Conservation (phyloP, 2,329 filamentous ascomycete species). For the Fusarium protoensiforme region DNA sequence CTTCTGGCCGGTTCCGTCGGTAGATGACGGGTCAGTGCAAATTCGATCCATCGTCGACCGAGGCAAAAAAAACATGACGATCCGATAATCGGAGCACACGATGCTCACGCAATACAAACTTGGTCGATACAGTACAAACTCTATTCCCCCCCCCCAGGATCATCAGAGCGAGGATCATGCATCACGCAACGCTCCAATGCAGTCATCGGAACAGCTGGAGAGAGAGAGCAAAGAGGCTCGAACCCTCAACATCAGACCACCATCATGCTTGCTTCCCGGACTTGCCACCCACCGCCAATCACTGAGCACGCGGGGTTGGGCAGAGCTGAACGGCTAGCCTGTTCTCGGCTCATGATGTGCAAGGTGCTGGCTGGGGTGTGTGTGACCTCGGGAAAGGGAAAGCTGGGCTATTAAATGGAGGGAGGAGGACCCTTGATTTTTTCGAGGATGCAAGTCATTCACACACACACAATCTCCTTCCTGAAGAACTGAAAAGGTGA, state of each 20-base stretch:
- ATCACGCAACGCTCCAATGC: conserved; percentile 1
- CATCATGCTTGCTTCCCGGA: not conserved
- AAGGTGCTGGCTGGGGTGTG: no score
- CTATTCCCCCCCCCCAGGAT: not conserved
- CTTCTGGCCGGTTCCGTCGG: not conserved
- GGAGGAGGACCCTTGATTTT: not conserved
- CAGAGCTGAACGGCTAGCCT: conserved; percentile 12
- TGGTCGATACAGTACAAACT: not conserved
- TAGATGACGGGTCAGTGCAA: not conserved
- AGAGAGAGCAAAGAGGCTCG: not conserved
- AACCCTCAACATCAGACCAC: not conserved
- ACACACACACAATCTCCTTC: not conserved
- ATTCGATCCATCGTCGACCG: not conserved
- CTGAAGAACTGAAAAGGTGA: conserved; percentile 1
- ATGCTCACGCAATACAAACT: not conserved
- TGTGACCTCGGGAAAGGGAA: no score
- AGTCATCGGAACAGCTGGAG: not conserved
- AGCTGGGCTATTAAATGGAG: not conserved
- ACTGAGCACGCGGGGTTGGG: not conserved
- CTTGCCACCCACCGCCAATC: conserved; percentile 24
- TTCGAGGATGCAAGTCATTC: conserved; percentile 3
- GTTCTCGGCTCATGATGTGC: not conserved
- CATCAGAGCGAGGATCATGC: not conserved
- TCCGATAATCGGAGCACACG: not conserved
- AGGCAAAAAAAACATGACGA: not conserved